Evolutionary conservation across 2,329 filamentous ascomycete species (phyloP).

Genomic region (Fusarium falciforme): DNA sequence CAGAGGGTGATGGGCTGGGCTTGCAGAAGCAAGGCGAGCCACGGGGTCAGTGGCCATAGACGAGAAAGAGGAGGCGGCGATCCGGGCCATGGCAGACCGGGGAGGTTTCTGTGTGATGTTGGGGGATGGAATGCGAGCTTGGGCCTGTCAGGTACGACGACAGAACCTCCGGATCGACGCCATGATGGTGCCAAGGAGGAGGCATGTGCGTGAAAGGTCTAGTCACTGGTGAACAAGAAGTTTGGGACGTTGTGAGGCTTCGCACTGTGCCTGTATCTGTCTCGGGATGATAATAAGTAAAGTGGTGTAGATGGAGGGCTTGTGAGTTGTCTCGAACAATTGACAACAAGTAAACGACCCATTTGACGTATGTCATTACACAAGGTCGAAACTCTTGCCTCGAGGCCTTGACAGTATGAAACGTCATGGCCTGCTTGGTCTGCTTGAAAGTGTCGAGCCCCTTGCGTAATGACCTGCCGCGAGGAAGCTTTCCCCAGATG

Average conservation of each 20-base stretch:
- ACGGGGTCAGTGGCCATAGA: conserved; percentile 20
- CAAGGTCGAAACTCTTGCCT: not conserved
- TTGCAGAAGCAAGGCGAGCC: conserved; percentile 12
- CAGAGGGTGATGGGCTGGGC: not conserved
- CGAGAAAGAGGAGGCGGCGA: not conserved
- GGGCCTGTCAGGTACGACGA: conserved; percentile 12
- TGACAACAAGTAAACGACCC: conserved; percentile 18
- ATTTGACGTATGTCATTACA: conserved; percentile 7
- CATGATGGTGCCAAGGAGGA: conserved; percentile 8
- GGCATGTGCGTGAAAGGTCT: conserved; percentile 12
- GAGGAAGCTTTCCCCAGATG: conserved; percentile 24
- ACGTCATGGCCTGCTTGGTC: conserved; percentile 19
- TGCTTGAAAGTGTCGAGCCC: conserved; percentile 2
- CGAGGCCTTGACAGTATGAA: not conserved
- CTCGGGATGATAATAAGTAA: not conserved
- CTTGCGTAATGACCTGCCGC: conserved; percentile 28
- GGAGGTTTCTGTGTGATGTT: not conserved
- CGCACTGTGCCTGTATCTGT: conserved; percentile 21
- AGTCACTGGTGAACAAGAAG: not conserved
- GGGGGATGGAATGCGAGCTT: conserved; percentile 24
- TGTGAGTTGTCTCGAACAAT: conserved; percentile 18
- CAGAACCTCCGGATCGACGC: conserved; percentile 4
- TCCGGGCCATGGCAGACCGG: not conserved
- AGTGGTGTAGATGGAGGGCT: conserved; percentile 1
- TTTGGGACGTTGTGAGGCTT: not conserved